Percentiles rank a stretch among this genome's conserved stretches.
Conservation (phyloP, 306 rosid genomes). For the Abrus pulchellus region DNA sequence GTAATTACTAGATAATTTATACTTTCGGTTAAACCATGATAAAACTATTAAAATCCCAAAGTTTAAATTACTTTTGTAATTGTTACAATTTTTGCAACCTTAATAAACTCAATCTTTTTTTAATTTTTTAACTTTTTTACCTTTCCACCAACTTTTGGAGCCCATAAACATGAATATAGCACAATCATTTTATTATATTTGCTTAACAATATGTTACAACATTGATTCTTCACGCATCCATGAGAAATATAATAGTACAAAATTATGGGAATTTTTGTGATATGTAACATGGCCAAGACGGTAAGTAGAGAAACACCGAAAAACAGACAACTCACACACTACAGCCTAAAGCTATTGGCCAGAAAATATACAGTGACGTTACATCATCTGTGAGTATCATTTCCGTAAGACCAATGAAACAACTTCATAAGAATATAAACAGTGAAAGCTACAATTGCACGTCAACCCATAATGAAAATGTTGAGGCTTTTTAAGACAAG, state of each 20-base stretch:
- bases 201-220: too few relatives aligned
- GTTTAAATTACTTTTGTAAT: background rate
- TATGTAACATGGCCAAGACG: background rate
- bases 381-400: background rate
- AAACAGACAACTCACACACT: background rate
- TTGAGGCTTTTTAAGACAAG: background rate
- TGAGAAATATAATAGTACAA: background rate
- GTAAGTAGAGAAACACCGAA: background rate
- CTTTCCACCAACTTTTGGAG: background rate
- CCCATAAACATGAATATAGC: too few relatives aligned
- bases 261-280: background rate
- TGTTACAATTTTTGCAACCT: background rate
- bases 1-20: background rate
- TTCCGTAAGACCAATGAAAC: background rate
- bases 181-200: background rate
- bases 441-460: background rate
- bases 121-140: too few relatives aligned
- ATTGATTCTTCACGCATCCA: too few relatives aligned
- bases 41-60: background rate
- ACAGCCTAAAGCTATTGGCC: background rate
- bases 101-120: background rate
- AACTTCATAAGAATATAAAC: conserved; percentile 2
- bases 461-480: background rate
- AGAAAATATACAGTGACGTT: background rate
- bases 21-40: too few relatives aligned